Base-by-base conservation (phyloP, 2,329 filamentous ascomycete species). In the Atkinsonella hypoxylon region DNA sequence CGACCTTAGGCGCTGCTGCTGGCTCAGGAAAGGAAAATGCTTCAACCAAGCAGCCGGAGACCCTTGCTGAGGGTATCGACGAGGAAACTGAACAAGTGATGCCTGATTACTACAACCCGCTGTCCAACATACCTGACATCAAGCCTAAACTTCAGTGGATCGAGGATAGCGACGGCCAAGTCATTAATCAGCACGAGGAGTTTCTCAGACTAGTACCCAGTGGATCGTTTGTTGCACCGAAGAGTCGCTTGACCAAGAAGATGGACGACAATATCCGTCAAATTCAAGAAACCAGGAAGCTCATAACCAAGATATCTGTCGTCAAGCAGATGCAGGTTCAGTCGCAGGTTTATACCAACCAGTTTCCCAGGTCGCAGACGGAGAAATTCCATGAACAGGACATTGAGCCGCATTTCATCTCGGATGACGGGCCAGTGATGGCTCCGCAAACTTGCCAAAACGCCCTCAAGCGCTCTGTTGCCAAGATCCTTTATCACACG, bases 291-390 rank as follows among this genome's bases (percentile, higher is more conserved):
- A 98, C 93, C 0, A 79, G 93, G 58, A 97, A 96, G 64, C 78
- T 98, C 31, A 95, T 89, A 61, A 89, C 89, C 11, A 98, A 97
- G 70, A 95, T 98, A 64, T 85, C 88, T 46, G 89, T 98, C 54
- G 93, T 98, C 64, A 98, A 97, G 72, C 93, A 98, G 70, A 98
- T 98, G 93, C 93, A 98, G 69, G 81, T 97, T 49, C 93, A 98
- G 66, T 88, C 89, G 48, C 93, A 96, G 78, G 87, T 95, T 64
- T 98, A 98, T 64, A 87, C 90, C 62, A 98, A 98, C 62, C 93
- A 98, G 66, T 98, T 98, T 61, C 89, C 91, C 56, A 96, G 95
- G 69, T 95, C 95, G 63, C 88, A 95, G 55, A 87, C 87, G 1
- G 85, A 91, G 62, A 87, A 89, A 0, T 96, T 98, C 55, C 70